phyloP scores from a whole-genome alignment of 2,329 filamentous ascomycete genomes.

The Phyllosticta paracitricarpa region DNA sequence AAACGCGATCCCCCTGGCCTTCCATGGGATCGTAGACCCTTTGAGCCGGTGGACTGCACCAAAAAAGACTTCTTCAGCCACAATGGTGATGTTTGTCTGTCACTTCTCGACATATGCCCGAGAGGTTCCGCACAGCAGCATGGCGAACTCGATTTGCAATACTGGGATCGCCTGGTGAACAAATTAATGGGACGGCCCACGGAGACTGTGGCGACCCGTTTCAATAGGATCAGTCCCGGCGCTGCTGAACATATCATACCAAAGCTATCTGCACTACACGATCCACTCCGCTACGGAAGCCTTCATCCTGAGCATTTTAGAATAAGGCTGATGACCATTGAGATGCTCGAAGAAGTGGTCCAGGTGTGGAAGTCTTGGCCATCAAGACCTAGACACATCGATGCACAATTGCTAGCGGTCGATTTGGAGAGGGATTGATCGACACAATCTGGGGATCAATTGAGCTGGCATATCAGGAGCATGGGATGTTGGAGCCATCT shows the following conservation, averaged over 20 bases:
- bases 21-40: conserved; percentile 58
- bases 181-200: neutral
- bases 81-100: conserved; percentile 27
- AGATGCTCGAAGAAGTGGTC: conserved; percentile 24
- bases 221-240: neutral
- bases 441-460: no score
- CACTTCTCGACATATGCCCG: conserved; percentile 60
- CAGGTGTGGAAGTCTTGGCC: conserved; percentile 26
- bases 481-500: no score
- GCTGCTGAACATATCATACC: conserved; percentile 1
- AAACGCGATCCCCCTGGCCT: conserved; percentile 44
- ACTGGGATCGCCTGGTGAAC: neutral
- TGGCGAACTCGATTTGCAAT: conserved; percentile 2
- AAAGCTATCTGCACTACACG: conserved; percentile 18
- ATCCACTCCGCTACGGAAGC: conserved; percentile 24
- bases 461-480: no score
- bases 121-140: conserved; percentile 21
- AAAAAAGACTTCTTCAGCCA: conserved; percentile 52
- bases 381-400: conserved; percentile 16
- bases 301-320: conserved; percentile 22
- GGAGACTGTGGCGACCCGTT: neutral
- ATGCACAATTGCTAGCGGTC: neutral
- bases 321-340: conserved; percentile 21
- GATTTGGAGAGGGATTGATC: no score
- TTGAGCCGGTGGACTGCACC: conserved; percentile 56